phyloP scores from a whole-genome alignment of 2,329 filamentous ascomycete species.

The Botrytis byssoidea region DNA sequence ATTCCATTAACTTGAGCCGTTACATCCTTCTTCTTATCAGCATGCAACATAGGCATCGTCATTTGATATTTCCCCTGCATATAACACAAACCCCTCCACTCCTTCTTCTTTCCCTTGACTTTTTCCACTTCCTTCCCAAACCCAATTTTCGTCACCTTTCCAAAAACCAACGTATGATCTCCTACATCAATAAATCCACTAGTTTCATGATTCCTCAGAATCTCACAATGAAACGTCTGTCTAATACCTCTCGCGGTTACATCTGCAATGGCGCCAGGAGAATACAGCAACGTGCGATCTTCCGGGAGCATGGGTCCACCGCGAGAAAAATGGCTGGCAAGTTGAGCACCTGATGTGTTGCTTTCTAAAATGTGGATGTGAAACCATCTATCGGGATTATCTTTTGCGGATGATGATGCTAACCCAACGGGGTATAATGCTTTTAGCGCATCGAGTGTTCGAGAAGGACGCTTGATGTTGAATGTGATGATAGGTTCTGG shows the following conservation, averaged over 20 bases:
- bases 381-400: not conserved
- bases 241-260: conserved; percentile 16
- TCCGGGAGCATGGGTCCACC: conserved; percentile 21
- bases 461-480: conserved; percentile 37
- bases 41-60: not conserved
- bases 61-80: not conserved
- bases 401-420: not conserved
- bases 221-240: conserved; percentile 28
- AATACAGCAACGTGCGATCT: not conserved
- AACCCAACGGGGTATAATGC: conserved; percentile 24
- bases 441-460: conserved; percentile 33
- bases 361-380: conserved; percentile 14
- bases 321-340: conserved; percentile 34
- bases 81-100: conserved; percentile 7
- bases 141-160: conserved; percentile 29
- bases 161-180: conserved; percentile 36
- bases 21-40: not conserved
- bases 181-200: conserved; percentile 29
- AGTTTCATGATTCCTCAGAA: conserved; percentile 20
- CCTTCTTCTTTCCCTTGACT: not conserved
- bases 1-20: not conserved
- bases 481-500: conserved; percentile 38
- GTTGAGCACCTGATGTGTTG: conserved; percentile 25
- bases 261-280: not conserved
- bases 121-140: not conserved